Evolutionary conservation across 2,329 filamentous ascomycete species (phyloP), one percentile per base, ranked within the genome.

Genomic region (Penicillium sp.): DNA sequence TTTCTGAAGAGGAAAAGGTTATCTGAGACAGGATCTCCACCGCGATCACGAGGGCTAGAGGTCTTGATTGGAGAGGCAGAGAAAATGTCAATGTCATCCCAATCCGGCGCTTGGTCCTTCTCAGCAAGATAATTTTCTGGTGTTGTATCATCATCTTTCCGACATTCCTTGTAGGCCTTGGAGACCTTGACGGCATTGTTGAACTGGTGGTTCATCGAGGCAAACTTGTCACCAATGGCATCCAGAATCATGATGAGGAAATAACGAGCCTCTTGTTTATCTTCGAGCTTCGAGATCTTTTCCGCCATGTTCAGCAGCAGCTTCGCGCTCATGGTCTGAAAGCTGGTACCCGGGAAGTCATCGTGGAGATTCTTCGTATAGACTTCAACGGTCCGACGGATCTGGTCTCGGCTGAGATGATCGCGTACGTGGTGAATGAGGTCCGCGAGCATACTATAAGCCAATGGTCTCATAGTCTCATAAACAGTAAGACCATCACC

Each of bases 241-340:
- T 98, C 96, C 55, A 99, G 79, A 45, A 99, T 98, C 87, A 96
- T 95, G 70, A 99, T 92, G 60, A 99, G 80, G 72, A 96, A 96
- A 73, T 98, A 93, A 6, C 96, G 88, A 25, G 95, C 95, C 73
- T 99, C 93, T 44, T 89, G 87, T 78, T 98, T 99, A 72, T 96
- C 91, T 21, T 90, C 89, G 66, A 99, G 84, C 74, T 93, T 96
- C 1, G 93, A 91, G 69, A 99, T 99, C 72, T 92, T 96, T 69
- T 99, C 96, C 0, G 93, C 95, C 92, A 99, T 96, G 73, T 99
- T 99, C 13, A 99, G 81, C 1, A 99, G 81, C 3, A 99, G 81
- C 75, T 98, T 99, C 0, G 95, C 96, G 67, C 95, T 98, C 95
- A 99, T 99, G 0, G 95, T 99, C 75, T 99, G 96, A 71, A 99